These are phyloP conservation scores for Pythium volutum DNA, from an alignment of 352 stramenopile genomes.

Conservation along the genomic window DNA sequence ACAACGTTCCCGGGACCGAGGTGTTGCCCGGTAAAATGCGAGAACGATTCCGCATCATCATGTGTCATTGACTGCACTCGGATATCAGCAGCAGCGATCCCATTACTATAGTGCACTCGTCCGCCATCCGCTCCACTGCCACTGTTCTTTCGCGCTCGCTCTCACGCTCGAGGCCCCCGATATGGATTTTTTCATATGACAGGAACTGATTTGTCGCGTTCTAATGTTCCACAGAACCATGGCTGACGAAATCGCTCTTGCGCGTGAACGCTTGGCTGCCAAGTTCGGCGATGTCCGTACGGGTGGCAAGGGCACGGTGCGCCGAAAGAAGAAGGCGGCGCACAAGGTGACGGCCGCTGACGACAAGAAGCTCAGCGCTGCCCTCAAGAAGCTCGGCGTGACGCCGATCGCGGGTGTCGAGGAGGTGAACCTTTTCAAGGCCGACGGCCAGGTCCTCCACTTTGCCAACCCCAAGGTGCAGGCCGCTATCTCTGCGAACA, in stretches of 20 bases:
- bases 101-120: neutral
- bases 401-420: conserved; percentile 98
- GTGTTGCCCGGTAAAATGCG: neutral
- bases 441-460: conserved; percentile 98
- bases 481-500: conserved; percentile 97
- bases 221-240: conserved; percentile 43
- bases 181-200: too few species aligned
- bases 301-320: conserved; percentile 94
- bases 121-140: neutral
- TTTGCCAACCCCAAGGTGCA: conserved; percentile 98
- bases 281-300: conserved; percentile 92
- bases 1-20: neutral
- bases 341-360: conserved; percentile 92
- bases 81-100: neutral
- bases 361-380: conserved; percentile 97
- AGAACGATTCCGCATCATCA: neutral
- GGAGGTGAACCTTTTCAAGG: conserved; percentile 99
- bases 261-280: conserved; percentile 78
- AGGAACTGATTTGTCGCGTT: neutral
- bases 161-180: neutral
- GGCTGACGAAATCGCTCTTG: conserved; percentile 88
- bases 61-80: neutral
- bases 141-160: neutral
- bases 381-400: conserved; percentile 98
- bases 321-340: conserved; percentile 95